A percentile compares a stretch with the other conserved stretches of the same genome.
These are phyloP conservation scores for Alternaria consortialis DNA, from an alignment of 2,329 filamentous ascomycete genomes.

Conservation along the genomic window DNA sequence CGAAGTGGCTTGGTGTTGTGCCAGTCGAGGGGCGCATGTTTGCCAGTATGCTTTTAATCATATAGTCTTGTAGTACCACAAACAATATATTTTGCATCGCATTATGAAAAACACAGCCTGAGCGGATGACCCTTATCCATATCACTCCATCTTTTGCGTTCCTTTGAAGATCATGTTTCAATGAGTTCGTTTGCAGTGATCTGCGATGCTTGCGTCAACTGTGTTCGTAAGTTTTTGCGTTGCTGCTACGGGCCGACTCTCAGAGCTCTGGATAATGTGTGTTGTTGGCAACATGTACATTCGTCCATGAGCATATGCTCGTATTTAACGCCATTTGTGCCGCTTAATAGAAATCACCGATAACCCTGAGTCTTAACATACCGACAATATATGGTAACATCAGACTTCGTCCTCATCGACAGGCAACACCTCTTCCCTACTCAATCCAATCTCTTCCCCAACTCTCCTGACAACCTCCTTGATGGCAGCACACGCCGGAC, in stretches of 20 bases:
- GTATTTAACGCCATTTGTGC: background rate
- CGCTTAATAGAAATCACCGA: background rate
- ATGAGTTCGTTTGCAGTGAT: background rate
- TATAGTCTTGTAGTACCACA: background rate
- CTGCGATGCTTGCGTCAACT: conserved; percentile 10
- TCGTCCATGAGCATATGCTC: background rate
- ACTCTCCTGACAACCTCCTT: conserved; percentile 80
- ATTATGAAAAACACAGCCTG: background rate
- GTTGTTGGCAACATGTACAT: background rate
- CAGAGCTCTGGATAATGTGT: background rate
- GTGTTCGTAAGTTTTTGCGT: conserved; percentile 3
- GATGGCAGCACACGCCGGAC: conserved; percentile 85
- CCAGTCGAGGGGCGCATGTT: background rate
- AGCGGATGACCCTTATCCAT: background rate
- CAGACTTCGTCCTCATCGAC: conserved; percentile 28
- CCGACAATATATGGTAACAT: background rate
- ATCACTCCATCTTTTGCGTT: background rate
- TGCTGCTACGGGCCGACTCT: background rate
- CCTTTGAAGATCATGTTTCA: background rate
- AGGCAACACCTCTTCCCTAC: conserved; percentile 39
- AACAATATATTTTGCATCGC: background rate
- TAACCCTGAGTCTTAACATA: background rate
- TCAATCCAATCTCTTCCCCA: conserved; percentile 56
- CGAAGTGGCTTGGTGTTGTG: background rate
- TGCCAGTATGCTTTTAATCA: background rate